phyloP scores from a whole-genome alignment of 2,329 filamentous ascomycete species.

The Alternaria alternata region DNA sequence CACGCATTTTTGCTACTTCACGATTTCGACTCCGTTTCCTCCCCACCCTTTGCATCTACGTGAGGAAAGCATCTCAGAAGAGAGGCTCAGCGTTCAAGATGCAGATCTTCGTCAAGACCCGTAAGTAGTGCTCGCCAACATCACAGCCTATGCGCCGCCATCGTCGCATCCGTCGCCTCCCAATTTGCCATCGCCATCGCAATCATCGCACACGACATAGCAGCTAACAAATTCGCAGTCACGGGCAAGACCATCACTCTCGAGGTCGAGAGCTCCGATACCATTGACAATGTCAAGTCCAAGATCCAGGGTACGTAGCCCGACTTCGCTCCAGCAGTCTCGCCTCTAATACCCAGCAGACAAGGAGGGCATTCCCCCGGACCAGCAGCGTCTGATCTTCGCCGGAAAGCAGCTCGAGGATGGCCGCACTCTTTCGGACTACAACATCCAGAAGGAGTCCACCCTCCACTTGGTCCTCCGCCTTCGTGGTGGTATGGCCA shows the following conservation, averaged over 20 bases:
- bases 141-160: not conserved
- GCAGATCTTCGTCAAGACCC: slow-evolving; percentile 99
- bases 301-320: slow-evolving; percentile 75
- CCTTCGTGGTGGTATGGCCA: slow-evolving; percentile 86
- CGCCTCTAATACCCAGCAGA: slow-evolving; percentile 67
- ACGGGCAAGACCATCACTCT: slow-evolving; percentile 99
- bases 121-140: slow-evolving; percentile 62
- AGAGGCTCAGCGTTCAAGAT: slow-evolving; percentile 57
- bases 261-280: slow-evolving; percentile 99
- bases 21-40: slow-evolving; percentile 17
- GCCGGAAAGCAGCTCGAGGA: slow-evolving; percentile 99
- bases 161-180: not conserved
- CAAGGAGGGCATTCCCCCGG: slow-evolving; percentile 99
- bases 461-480: slow-evolving; percentile 98
- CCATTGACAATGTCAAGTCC: slow-evolving; percentile 99
- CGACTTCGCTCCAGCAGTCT: not conserved
- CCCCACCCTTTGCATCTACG: slow-evolving; percentile 17
- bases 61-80: slow-evolving; percentile 17
- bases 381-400: slow-evolving; percentile 99
- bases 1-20: slow-evolving; percentile 29
- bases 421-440: slow-evolving; percentile 97
- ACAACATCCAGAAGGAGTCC: slow-evolving; percentile 99
- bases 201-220: not conserved
- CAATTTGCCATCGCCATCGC: not conserved
- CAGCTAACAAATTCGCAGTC: slow-evolving; percentile 59